Base-by-base conservation (phyloP, 192 early-diverging fungal genomes). In the Backusella liffmaniae region DNA sequence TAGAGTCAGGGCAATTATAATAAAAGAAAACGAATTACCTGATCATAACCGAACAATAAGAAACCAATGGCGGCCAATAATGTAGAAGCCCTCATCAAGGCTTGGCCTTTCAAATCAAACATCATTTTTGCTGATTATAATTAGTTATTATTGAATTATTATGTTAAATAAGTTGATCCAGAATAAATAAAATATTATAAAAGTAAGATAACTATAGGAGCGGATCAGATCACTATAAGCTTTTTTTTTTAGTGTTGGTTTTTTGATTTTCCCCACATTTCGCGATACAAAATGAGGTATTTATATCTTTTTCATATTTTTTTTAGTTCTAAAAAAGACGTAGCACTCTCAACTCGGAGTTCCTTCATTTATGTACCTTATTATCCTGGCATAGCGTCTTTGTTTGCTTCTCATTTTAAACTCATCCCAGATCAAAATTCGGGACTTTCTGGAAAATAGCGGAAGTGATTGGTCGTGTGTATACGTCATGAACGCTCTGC, bases 61-160 rank as follows among this genome's bases (percentile, higher is more conserved):
- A 78, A 78, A n/a, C 72, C 71, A 30, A 42, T 51, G 23, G 72
- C 77, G 13, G 70, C 77, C 29, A 78, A 70, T 49, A 74, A 78
- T 12, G 85, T 88, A n/a, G 89, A 89, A 69, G 78, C 86, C 8
- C 82, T 88, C 59, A 85, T 89, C 67, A 91, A 86, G 74, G 89
- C 84, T 65, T 78, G 53, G 36, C 72, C 77, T 59, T 78, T 69
- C 67, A 69, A 69, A 23, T 69, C 36, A 36, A 69, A 35, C 42
- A 69, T 62, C 56, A 62, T 62, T 29, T 23, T 62, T 23, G 21
- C 23, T 29, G 26, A 29, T 62, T 62, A 62, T 29, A 10, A 62
- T 62, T 23, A 62, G 26, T 62, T 23, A 29, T 62, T 62, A 29
- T 62, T 29, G 4, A 29, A 29, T 62, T 49, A 49, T 44, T n/a